Evolutionary conservation across 73 alveolate genomes (phyloP).

Genomic region (Strombidium stylifer): DNA sequence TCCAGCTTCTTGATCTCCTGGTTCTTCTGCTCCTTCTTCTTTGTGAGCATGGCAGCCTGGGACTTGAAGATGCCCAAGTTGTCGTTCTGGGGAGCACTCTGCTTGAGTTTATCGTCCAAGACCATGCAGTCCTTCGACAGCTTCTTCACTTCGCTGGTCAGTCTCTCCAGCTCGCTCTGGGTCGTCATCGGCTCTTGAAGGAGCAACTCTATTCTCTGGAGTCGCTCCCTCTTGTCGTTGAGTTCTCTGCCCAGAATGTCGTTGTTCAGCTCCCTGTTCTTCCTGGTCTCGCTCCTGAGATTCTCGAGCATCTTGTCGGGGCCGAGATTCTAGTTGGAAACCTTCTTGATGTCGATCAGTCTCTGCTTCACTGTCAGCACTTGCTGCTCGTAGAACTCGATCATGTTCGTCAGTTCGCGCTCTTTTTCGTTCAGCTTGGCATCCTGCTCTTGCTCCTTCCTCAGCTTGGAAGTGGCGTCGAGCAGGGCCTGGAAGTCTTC

Average conservation of each 20-base stretch:
- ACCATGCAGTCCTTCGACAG: slow-evolving; percentile 78
- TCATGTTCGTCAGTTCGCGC: slow-evolving; percentile 77
- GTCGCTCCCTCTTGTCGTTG: slow-evolving; percentile 80
- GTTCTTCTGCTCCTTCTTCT: slow-evolving; percentile 77
- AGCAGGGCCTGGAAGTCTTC: slow-evolving; percentile 90
- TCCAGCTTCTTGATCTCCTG: slow-evolving; percentile 77
- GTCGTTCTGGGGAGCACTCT: slow-evolving; percentile 80
- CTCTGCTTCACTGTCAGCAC: slow-evolving; percentile 79
- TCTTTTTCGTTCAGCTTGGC: slow-evolving; percentile 87
- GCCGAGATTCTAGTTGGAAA: slow-evolving; percentile 67
- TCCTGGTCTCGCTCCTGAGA: slow-evolving; percentile 81
- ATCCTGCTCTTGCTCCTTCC: slow-evolving; percentile 95
- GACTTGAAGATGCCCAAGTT: slow-evolving; percentile 81
- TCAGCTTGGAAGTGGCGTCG: slow-evolving; percentile 84
- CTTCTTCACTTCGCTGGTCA: slow-evolving; percentile 81
- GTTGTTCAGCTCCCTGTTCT: slow-evolving; percentile 86
- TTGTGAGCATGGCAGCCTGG: slow-evolving; percentile 91
- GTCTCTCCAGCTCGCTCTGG: slow-evolving; percentile 74
- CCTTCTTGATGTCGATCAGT: slow-evolving; percentile 81
- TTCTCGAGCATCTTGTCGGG: slow-evolving; percentile 76
- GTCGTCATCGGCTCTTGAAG: slow-evolving; percentile 90
- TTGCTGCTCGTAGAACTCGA: slow-evolving; percentile 84
- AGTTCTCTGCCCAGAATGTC: slow-evolving; percentile 93
- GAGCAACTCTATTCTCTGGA: slow-evolving; percentile 81
- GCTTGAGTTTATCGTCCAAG: slow-evolving; percentile 76